Evolutionary conservation across 306 rosid species (phyloP).

Genomic region (Sicyos edulis): DNA sequence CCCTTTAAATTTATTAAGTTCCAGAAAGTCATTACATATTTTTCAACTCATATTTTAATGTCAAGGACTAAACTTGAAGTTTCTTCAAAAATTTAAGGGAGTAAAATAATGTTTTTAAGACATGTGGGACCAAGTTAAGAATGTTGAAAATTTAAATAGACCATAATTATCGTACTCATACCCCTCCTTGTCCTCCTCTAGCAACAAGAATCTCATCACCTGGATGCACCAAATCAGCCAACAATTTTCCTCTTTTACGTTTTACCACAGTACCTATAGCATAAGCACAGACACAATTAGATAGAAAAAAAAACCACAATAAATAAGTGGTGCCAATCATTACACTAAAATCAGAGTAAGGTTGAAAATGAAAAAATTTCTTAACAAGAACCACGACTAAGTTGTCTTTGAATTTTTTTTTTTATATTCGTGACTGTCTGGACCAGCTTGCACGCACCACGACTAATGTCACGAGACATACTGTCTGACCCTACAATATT

Average conservation of each 20-base stretch:
- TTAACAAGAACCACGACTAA: neutral
- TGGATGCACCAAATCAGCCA: slow-evolving; percentile 70
- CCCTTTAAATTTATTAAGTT: neutral
- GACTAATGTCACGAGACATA: no score
- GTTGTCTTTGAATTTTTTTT: no score
- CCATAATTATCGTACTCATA: slow-evolving; percentile 17
- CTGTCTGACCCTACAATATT: no score
- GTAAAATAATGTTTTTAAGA: neutral
- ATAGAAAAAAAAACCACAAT: neutral
- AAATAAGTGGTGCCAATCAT: neutral
- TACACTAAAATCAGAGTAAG: neutral
- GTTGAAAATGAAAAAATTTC: neutral
- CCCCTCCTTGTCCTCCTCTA: slow-evolving; percentile 99
- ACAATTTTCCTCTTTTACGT: slow-evolving; percentile 67
- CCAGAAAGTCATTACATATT: neutral
- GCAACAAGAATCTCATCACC: slow-evolving; percentile 89
- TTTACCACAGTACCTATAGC: slow-evolving; percentile 81
- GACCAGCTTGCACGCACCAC: no score
- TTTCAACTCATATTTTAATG: neutral
- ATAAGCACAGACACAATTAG: neutral
- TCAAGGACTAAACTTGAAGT: neutral
- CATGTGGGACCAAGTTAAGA: neutral
- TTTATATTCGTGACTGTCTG: no score
- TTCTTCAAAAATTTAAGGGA: neutral
- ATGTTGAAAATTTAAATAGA: no score